A percentile compares a stretch with the other conserved stretches of the same genome.
Conservation (phyloP, 805 yeast species). For the Soucietia sequanensis region DNA sequence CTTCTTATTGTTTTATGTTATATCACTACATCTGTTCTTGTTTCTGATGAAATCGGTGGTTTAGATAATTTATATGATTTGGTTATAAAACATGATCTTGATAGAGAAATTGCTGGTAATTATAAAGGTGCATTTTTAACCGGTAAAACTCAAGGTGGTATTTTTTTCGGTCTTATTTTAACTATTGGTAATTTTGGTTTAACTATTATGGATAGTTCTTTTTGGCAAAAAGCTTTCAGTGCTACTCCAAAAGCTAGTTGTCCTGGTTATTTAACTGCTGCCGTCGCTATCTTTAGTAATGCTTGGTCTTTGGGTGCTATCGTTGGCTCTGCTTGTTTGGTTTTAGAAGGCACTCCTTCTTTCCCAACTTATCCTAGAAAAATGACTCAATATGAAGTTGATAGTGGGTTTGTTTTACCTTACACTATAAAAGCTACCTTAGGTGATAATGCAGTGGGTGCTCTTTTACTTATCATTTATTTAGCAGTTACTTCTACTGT, state of each 20-base stretch:
- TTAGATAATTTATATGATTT: slow-evolving; percentile 24
- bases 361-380: slow-evolving; percentile 34
- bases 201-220: slow-evolving; percentile 38
- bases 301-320: slow-evolving; percentile 38
- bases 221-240: slow-evolving; percentile 41
- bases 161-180: slow-evolving; percentile 33
- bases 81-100: slow-evolving; percentile 13
- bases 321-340: slow-evolving; percentile 31
- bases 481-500: slow-evolving; percentile 43
- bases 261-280: slow-evolving; percentile 37
- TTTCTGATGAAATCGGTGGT: slow-evolving; percentile 26
- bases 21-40: slow-evolving; percentile 23
- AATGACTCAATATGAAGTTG: slow-evolving; percentile 26
- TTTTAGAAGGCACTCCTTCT: slow-evolving; percentile 19
- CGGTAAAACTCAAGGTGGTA: slow-evolving; percentile 33
- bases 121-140: slow-evolving; percentile 34
- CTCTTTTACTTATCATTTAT: slow-evolving; percentile 30
- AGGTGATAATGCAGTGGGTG: slow-evolving; percentile 32
- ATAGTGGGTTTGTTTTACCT: slow-evolving; percentile 29
- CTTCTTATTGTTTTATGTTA: slow-evolving; percentile 24
- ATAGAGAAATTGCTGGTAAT: slow-evolving; percentile 29
- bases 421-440: slow-evolving; percentile 29
- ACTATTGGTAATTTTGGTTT: slow-evolving; percentile 37
- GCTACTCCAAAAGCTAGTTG: slow-evolving; percentile 33
- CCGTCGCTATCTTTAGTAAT: slow-evolving; percentile 27